Evolutionary conservation across 2,329 filamentous ascomycete genomes (phyloP).

Genomic region (Fusarium verticillioides): DNA sequence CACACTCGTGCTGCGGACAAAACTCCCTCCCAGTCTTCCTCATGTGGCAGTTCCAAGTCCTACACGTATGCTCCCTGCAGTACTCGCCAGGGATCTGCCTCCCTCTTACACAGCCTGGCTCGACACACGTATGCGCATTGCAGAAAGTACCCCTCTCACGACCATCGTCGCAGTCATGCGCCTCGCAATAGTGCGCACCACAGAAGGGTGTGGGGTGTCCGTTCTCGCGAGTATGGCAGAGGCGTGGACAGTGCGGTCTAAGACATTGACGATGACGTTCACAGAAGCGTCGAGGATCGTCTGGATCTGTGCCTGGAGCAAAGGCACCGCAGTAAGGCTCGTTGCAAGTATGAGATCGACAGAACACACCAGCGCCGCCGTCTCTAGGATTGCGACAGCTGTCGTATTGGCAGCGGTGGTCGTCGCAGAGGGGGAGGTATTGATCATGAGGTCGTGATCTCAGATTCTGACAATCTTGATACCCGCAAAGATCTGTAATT

Average conservation of each 20-base stretch:
- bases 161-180: constrained; percentile 41
- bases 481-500: constrained; percentile 44
- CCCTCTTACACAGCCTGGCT: constrained; percentile 40
- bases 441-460: constrained; percentile 29
- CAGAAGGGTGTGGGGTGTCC: constrained; percentile 43
- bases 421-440: constrained; percentile 42
- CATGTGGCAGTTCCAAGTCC: constrained; percentile 35
- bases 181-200: constrained; percentile 46
- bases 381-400: constrained; percentile 37
- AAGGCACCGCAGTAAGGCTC: constrained; percentile 39
- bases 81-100: constrained; percentile 12
- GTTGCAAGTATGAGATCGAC: constrained; percentile 46
- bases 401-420: constrained; percentile 44
- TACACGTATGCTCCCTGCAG: constrained; percentile 46
- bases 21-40: constrained; percentile 34
- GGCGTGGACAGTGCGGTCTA: constrained; percentile 35
- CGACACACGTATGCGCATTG: constrained; percentile 44
- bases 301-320: constrained; percentile 28
- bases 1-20: constrained; percentile 45
- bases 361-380: constrained; percentile 33
- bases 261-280: constrained; percentile 46
- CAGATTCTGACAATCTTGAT: constrained; percentile 40
- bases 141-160: constrained; percentile 38
- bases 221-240: constrained; percentile 43
- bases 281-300: constrained; percentile 42